These are phyloP conservation scores for Tolypocladium pustulatum DNA, from an alignment of 2,329 filamentous ascomycete species.

Conservation along the genomic window DNA sequence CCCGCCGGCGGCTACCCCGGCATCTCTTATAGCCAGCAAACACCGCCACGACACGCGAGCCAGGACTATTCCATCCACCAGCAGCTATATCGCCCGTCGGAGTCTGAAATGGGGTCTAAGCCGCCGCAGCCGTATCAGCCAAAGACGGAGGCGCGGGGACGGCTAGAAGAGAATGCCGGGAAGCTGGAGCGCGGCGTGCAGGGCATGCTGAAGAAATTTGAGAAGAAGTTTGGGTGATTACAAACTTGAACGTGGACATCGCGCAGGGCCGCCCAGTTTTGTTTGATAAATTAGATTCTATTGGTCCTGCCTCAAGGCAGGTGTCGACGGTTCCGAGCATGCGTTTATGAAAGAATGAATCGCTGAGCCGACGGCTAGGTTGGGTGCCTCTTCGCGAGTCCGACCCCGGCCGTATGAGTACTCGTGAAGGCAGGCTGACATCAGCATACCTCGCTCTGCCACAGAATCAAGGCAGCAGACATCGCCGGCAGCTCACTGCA, in stretches of 20 bases:
- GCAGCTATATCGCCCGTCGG: conserved; percentile 60
- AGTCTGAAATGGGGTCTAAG: conserved; percentile 37
- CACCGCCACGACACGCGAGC: conserved; percentile 10
- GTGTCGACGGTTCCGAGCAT: not conserved
- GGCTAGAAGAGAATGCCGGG: conserved; percentile 54
- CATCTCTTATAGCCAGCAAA: conserved; percentile 32
- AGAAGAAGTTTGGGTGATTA: conserved; percentile 56
- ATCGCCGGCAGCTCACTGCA: not conserved
- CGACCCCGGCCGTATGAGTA: not conserved
- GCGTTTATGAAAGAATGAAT: not conserved
- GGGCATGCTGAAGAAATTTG: conserved; percentile 66
- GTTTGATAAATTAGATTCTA: not conserved
- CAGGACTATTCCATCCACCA: conserved; percentile 52
- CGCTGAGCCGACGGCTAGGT: not conserved
- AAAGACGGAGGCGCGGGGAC: conserved; percentile 35
- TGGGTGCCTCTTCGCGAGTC: not conserved
- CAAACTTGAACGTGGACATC: not conserved
- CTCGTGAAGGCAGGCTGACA: not conserved
- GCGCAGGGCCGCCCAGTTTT: not conserved
- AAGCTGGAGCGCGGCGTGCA: conserved; percentile 60
- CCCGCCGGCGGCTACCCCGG: conserved; percentile 47
- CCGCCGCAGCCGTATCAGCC: conserved; percentile 25
- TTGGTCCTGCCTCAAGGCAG: not conserved
- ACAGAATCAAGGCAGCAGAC: not conserved
- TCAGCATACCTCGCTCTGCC: not conserved